phyloP scores from a whole-genome alignment of 805 yeast genomes.

The Metschnikowia orientalis region DNA sequence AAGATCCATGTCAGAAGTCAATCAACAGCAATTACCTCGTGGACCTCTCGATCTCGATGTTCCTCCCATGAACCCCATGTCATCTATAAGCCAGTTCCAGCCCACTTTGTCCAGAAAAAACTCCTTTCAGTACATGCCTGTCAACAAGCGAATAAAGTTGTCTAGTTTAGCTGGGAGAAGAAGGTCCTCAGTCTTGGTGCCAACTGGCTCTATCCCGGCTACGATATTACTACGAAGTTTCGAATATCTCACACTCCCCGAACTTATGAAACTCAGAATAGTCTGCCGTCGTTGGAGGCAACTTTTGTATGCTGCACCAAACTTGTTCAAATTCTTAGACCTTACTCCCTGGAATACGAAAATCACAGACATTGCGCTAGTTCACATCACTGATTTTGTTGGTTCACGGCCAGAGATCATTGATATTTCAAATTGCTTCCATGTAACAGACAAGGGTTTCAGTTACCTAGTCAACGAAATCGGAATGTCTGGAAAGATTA shows the following conservation, averaged over 20 bases:
- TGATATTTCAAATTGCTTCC: conserved; percentile 70
- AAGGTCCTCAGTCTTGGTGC: conserved; percentile 53
- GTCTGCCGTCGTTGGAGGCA: conserved; percentile 70
- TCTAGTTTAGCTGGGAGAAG: conserved; percentile 42
- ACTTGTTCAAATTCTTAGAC: conserved; percentile 49
- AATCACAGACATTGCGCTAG: conserved; percentile 54
- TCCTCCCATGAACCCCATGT: conserved; percentile 41
- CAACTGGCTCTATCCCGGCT: conserved; percentile 58
- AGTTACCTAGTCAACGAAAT: conserved; percentile 65
- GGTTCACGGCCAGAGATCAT: conserved; percentile 61
- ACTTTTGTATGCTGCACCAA: conserved; percentile 52
- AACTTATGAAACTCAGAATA: conserved; percentile 53
- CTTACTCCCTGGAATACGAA: conserved; percentile 59
- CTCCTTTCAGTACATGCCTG: conserved; percentile 52
- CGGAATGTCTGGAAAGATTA: conserved; percentile 60
- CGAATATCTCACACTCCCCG: conserved; percentile 48
- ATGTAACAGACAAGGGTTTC: conserved; percentile 72
- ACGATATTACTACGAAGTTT: conserved; percentile 51
- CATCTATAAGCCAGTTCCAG: conserved; percentile 6
- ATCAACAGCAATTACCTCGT: conserved; percentile 9
- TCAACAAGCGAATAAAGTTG: conserved; percentile 49
- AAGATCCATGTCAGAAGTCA: conserved; percentile 7
- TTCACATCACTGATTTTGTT: conserved; percentile 61
- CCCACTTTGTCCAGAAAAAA: conserved; percentile 11
- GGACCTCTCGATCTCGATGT: conserved; percentile 19